A percentile compares a stretch with the other conserved stretches of the same genome.
These are phyloP conservation scores for Hevea brasiliensis DNA, from an alignment of 345 rosid species.

Conservation along the genomic window DNA sequence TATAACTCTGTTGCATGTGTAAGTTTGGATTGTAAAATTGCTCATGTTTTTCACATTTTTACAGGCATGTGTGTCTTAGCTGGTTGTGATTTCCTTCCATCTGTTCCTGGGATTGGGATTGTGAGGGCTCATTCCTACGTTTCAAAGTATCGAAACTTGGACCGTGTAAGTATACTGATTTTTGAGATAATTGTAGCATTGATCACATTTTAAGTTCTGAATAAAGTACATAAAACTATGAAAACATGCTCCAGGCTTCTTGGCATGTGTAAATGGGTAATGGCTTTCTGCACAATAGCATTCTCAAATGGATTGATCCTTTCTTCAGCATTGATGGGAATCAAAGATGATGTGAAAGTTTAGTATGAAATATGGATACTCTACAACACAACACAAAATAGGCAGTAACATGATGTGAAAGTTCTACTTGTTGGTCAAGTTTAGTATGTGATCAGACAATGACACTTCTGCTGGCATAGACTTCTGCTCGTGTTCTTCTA, in stretches of 20 bases:
- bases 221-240: not conserved
- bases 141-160: constrained; percentile 70
- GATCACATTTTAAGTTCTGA: not conserved
- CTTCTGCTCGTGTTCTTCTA: not conserved
- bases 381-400: too few species aligned
- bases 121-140: constrained; percentile 67
- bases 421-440: too few species aligned
- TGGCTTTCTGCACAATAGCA: too few species aligned
- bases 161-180: constrained; percentile 56
- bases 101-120: constrained; percentile 85
- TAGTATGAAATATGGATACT: too few species aligned
- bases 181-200: constrained; percentile 2
- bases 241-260: not conserved
- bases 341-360: too few species aligned
- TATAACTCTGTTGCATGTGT: not conserved
- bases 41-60: constrained; percentile 13
- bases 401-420: too few species aligned
- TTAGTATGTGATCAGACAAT: too few species aligned
- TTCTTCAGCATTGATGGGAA: too few species aligned
- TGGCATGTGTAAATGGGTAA: too few species aligned
- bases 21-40: not conserved
- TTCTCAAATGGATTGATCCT: too few species aligned
- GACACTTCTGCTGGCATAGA: not conserved
- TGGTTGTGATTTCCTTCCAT: constrained; percentile 94
- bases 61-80: constrained; percentile 92